Evolutionary conservation across 768 basidiomycete species (phyloP).

Genomic region (Lactifluus pinguis): DNA sequence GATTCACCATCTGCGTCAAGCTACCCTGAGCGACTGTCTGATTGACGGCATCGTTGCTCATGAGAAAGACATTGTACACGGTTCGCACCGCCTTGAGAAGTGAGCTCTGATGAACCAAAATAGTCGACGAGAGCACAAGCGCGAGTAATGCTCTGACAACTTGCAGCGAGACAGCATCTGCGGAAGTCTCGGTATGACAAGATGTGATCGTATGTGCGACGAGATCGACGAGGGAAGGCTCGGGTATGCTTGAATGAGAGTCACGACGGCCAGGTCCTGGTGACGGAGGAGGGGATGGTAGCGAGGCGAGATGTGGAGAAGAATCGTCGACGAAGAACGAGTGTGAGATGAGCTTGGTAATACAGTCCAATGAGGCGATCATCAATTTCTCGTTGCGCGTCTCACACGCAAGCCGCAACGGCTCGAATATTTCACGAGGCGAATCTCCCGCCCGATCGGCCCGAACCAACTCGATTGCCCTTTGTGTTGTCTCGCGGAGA

Average conservation of each 20-base stretch:
- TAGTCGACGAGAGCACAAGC: constrained; percentile 76
- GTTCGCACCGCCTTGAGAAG: constrained; percentile 94
- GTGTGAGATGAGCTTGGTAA: constrained; percentile 94
- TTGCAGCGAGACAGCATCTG: constrained; percentile 88
- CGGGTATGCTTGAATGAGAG: constrained; percentile 38
- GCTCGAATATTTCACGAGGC: constrained; percentile 88
- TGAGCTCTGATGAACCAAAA: constrained; percentile 90
- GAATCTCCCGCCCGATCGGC: constrained; percentile 63
- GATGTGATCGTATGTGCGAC: constrained; percentile 93
- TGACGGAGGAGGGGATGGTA: constrained; percentile 73
- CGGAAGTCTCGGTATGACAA: constrained; percentile 80
- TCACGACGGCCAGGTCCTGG: constrained; percentile 39
- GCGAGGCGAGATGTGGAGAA: constrained; percentile 28
- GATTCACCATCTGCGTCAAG: constrained; percentile 96
- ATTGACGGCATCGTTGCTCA: constrained; percentile 83
- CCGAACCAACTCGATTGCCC: constrained; percentile 74
- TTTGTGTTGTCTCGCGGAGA: constrained; percentile 76
- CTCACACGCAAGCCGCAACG: constrained; percentile 94
- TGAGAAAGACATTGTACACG: constrained; percentile 95
- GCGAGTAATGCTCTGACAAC: constrained; percentile 93
- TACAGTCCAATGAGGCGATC: constrained; percentile 95
- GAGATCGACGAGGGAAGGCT: constrained; percentile 79
- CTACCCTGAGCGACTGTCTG: constrained; percentile 99
- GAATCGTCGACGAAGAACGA: constrained; percentile 84
- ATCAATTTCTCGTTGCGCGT: constrained; percentile 88